Evolutionary conservation across 2,329 filamentous ascomycete genomes (phyloP).

Genomic region (Diaporthe sp.): DNA sequence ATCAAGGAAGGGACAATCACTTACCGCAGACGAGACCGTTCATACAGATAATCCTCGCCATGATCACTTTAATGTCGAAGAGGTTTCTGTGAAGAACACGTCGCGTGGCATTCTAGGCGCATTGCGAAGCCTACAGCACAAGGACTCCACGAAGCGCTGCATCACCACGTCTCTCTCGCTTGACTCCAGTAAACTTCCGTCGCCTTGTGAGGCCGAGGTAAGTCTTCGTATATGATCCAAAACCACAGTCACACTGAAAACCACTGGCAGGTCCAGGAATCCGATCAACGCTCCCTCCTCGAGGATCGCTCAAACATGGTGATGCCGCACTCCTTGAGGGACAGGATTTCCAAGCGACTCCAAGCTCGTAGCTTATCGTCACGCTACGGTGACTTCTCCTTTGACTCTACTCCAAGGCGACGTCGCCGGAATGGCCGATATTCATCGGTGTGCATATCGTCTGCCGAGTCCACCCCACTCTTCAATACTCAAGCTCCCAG

Average conservation of each 20-base stretch:
- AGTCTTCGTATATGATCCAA: background rate
- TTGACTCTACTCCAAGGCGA: background rate
- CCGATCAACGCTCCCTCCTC: background rate
- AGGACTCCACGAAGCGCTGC: background rate
- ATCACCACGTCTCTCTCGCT: background rate
- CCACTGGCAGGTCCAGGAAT: background rate
- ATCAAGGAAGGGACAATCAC: background rate
- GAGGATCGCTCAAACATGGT: conserved; percentile 19
- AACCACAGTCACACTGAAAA: background rate
- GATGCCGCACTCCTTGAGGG: background rate
- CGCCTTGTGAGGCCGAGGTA: background rate
- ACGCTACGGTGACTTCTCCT: conserved; percentile 9
- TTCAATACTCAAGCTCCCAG: background rate
- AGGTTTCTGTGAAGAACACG: background rate
- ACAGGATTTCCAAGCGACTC: conserved; percentile 3
- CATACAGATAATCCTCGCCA: background rate
- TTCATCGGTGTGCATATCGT: conserved; percentile 16
- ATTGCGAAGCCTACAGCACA: background rate
- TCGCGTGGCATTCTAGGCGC: background rate
- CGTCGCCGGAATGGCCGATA: background rate
- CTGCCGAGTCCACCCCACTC: conserved; percentile 17
- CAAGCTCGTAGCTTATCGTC: background rate
- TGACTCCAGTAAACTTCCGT: background rate
- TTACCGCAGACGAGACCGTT: background rate
- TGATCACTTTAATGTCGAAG: background rate